Base-by-base conservation (phyloP, 371 early-diverging fungal species). In the Rhizopus stolonifer region DNA sequence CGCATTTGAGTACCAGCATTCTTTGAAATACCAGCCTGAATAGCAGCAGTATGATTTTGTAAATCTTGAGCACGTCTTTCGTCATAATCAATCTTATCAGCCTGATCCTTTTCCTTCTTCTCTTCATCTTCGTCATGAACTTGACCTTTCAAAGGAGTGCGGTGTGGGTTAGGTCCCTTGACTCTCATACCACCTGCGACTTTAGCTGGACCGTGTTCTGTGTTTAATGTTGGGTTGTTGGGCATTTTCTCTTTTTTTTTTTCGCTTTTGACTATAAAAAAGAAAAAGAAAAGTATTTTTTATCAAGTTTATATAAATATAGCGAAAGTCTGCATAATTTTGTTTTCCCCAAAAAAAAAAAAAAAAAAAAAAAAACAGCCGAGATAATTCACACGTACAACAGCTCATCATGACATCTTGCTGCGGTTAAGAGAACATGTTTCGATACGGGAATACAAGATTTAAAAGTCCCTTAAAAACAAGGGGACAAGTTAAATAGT, bases 121-220 rank as follows among this genome's bases (percentile, higher is more conserved):
- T 50, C 43, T 10, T 15, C 21, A 32, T 36, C 44, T 23, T 61
- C 53, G 13, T 46, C 57, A 8, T 50, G 33, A 14, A 2, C 11
- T 32, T 46, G 14, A 31, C 13, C 26, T 33, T 49, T 53, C 10
- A 64, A 52, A 11, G 47, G 38, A 52, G 46, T 45, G 24, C 60
- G 64, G 19, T 32, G 52, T 11, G 54, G 49, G 33, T 63, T 52
- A 19, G 64, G 55, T 21, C 50, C 38, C 49, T 56, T 64, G 15
- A 55, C 56, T 46, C 64, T 45, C 59, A 59, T 58, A 31, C 64
- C 64, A 48, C 64, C 64, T 1, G 59, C 64, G 33, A 29, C 48
- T 23, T 58, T 49, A 31, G 60, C 60, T 26, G 54, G 60, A 43
- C 49, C 23, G 23, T 40, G 32, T 4, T 52, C 38, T 8, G 40